These are phyloP conservation scores for Globisporangium parvum DNA, from an alignment of 352 stramenopile species.

Conservation along the genomic window DNA sequence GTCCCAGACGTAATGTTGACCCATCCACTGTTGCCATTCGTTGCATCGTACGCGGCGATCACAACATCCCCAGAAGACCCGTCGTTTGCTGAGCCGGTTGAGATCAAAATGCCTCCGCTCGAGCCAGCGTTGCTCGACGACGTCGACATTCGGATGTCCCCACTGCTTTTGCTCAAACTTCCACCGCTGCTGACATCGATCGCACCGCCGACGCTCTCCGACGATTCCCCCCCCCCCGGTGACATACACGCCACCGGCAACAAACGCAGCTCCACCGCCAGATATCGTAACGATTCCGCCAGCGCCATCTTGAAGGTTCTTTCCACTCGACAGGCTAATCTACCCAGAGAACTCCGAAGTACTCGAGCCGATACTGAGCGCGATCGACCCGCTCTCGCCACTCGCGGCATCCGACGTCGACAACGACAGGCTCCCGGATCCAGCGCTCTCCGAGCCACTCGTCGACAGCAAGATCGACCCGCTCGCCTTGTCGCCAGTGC, in stretches of 20 bases:
- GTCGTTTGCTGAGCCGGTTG: constrained; percentile 14
- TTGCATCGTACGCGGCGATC: constrained; percentile 13
- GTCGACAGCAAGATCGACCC: constrained; percentile 20
- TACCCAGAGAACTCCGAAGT: constrained; percentile 10
- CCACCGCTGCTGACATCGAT: constrained; percentile 16
- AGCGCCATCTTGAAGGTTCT: constrained; percentile 15
- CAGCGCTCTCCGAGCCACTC: constrained; percentile 18
- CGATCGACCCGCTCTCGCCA: constrained; percentile 21
- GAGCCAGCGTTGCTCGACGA: constrained; percentile 5
- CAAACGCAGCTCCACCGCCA: constrained; percentile 14
- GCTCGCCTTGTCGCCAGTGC: constrained; percentile 12
- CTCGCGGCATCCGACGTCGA: constrained; percentile 14
- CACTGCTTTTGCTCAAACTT: constrained; percentile 19
- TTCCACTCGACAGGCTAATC: constrained; percentile 14
- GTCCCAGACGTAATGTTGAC: constrained; percentile 18
- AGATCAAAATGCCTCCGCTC: constrained; percentile 17
- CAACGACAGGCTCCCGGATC: constrained; percentile 16
- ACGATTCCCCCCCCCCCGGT: constrained; percentile 16
- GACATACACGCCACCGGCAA: constrained; percentile 7
- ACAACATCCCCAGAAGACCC: constrained; percentile 18
- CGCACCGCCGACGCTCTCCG: constrained; percentile 16
- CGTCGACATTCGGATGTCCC: constrained; percentile 13
- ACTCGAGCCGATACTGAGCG: constrained; percentile 13
- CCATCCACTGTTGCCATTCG: constrained; percentile 15
- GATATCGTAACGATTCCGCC: constrained; percentile 16